These are phyloP conservation scores for Dactylella cylindrospora DNA, from an alignment of 2,329 filamentous ascomycete species.

Conservation along the genomic window DNA sequence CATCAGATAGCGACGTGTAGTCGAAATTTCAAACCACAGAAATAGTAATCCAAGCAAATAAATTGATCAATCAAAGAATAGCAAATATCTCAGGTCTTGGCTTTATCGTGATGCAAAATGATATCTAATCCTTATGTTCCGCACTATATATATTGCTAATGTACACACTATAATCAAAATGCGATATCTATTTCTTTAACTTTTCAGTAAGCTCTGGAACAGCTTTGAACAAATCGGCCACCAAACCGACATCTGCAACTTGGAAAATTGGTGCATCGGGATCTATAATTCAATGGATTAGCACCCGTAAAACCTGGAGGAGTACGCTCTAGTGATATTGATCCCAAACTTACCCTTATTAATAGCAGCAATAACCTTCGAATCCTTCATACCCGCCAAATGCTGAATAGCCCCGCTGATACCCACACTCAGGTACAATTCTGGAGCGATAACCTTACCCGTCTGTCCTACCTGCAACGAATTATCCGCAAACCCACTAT, in stretches of 20 bases:
- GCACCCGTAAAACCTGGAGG: background rate
- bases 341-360: slow-evolving; percentile 65
- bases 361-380: slow-evolving; percentile 97
- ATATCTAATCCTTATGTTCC: no score
- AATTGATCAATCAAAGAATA: no score
- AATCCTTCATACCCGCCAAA: slow-evolving; percentile 98
- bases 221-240: slow-evolving; percentile 77
- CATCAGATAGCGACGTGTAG: no score
- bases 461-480: slow-evolving; percentile 97
- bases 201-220: slow-evolving; percentile 96
- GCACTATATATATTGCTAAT: slow-evolving; percentile 32
- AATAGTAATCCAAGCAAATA: no score
- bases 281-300: slow-evolving; percentile 56
- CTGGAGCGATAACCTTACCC: slow-evolving; percentile 95
- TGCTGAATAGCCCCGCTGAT: slow-evolving; percentile 98
- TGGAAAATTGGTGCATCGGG: slow-evolving; percentile 97
- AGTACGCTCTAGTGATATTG: background rate
- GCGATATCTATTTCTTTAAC: slow-evolving; percentile 62
- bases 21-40: no score
- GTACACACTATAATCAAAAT: slow-evolving; percentile 14
- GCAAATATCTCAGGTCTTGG: no score
- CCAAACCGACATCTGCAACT: slow-evolving; percentile 90
- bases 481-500: slow-evolving; percentile 97
- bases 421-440: slow-evolving; percentile 91
- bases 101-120: no score